These are phyloP conservation scores for Sugiyamaella pinicola DNA, from an alignment of 1,139 yeast genomes.

Conservation along the genomic window DNA sequence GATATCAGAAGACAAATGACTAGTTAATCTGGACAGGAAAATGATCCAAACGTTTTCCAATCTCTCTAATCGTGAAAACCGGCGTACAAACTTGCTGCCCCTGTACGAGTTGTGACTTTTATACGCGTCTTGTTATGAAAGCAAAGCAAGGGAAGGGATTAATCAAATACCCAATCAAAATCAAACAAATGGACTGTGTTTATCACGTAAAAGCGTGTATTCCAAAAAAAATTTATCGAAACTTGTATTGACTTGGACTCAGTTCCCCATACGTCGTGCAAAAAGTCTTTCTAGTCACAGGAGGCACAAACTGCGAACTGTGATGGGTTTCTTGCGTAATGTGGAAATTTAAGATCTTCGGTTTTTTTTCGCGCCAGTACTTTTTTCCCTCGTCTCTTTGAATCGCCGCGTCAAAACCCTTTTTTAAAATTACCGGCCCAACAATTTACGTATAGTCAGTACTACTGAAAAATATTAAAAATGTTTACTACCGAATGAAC, in stretches of 20 bases:
- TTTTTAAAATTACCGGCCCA: neutral
- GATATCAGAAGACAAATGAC: neutral
- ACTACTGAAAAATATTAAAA: too few relatives aligned
- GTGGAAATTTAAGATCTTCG: slow-evolving; percentile 15
- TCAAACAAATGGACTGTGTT: neutral
- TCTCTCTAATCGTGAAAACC: too few relatives aligned
- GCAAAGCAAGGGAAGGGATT: neutral
- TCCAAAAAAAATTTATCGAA: neutral
- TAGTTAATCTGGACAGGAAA: neutral
- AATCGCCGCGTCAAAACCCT: slow-evolving; percentile 9
- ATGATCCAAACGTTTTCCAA: too few relatives aligned
- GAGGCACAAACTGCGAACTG: neutral
- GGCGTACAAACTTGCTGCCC: too few relatives aligned
- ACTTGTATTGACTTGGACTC: neutral
- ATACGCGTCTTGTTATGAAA: neutral
- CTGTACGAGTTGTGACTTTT: too few relatives aligned
- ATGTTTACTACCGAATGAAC: too few relatives aligned
- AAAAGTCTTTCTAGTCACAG: neutral
- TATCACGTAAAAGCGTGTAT: neutral
- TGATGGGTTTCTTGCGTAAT: slow-evolving; percentile 8
- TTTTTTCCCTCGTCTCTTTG: slow-evolving; percentile 2
- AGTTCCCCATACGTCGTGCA: neutral
- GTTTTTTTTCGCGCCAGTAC: slow-evolving; percentile 15
- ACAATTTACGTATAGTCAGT: too few relatives aligned
- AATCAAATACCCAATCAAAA: neutral